Conservation (phyloP, 495 filamentous ascomycete species). For the Neurospora pannonica region DNA sequence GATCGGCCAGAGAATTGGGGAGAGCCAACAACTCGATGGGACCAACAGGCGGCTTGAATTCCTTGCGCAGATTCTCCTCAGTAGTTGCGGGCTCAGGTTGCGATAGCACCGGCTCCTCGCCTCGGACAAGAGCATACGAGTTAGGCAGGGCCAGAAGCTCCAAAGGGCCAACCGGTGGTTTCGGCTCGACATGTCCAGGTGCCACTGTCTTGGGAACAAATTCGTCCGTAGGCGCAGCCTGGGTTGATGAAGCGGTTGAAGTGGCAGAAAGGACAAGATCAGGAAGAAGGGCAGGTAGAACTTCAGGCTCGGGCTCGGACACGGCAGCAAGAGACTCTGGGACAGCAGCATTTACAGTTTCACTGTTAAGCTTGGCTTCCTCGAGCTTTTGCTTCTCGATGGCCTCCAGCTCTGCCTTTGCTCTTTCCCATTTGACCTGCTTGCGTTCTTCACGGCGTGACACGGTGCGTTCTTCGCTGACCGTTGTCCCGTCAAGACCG, state of each 20-base stretch:
- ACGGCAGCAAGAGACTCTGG: neutral
- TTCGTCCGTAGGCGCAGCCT: neutral
- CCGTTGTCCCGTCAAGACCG: conserved; percentile 45
- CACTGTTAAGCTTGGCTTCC: conserved; percentile 39
- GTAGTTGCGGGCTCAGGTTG: neutral
- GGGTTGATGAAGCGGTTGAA: neutral
- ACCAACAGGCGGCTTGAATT: conserved; percentile 16
- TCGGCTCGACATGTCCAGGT: neutral
- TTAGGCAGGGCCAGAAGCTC: conserved; percentile 20
- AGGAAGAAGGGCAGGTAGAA: neutral
- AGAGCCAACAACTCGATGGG: conserved; percentile 20
- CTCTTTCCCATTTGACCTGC: conserved; percentile 79
- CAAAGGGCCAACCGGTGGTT: conserved; percentile 19
- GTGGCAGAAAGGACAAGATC: neutral
- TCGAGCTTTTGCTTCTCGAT: conserved; percentile 61
- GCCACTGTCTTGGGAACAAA: neutral
- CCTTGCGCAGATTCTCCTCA: neutral
- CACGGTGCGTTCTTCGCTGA: conserved; percentile 70
- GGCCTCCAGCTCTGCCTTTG: conserved; percentile 69
- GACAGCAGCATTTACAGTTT: neutral
- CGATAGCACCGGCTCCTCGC: neutral
- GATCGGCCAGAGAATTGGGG: conserved; percentile 20
- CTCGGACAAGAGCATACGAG: conserved; percentile 4
- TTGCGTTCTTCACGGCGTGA: conserved; percentile 69
- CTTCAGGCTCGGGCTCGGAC: neutral